Evolutionary conservation across 805 yeast genomes (phyloP), one percentile per base, ranked within the genome.

Genomic region (Hemisphaericaspora nanyangensis): DNA sequence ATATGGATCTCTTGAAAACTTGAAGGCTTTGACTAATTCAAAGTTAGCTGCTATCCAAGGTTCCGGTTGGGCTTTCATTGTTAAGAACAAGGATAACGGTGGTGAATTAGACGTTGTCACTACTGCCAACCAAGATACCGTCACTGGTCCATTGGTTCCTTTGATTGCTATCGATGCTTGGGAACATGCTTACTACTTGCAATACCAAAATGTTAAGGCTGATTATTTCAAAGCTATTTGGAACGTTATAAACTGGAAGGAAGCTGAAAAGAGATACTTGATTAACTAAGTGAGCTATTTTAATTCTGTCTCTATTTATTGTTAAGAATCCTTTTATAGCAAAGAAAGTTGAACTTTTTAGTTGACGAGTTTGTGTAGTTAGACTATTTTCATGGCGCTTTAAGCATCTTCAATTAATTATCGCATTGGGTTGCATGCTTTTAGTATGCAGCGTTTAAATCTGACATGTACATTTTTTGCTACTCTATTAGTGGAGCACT

Each of bases 121-220:
- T 27, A 69, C 76, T 39, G 56, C 60, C 38, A 71, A 72, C 51
- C 78, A 72, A 54, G 78, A 72, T 50, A 69, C 76, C 15, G 71
- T 69, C 15, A 59, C 66, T 17, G 70, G 66, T 8, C 66, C 70
- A 7, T 62, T 58, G 38, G 67, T 64, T 37, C 71, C 74, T 12
- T 63, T 72, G 54, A 59, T 72, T 45, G 77, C 76, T 13, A 72
- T 72, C 53, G 77, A 72, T 55, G 75, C 76, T 39, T 72, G 77
- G 77, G 77, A 72, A 51, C 77, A 72, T 49, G 77, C 77, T 41
- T 72, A 72, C 56, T 72, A 72, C 58, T 68, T 72, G 52, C 77
- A 72, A 48, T 72, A 72, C 56, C 74, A 72, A 50, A 72, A 72
- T 49, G 74, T 67, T 43, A 72, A 72, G 53, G 72, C 58, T 15